Evolutionary conservation across 306 rosid genomes (phyloP).

Genomic region (Oxytropis ochrocephala): DNA sequence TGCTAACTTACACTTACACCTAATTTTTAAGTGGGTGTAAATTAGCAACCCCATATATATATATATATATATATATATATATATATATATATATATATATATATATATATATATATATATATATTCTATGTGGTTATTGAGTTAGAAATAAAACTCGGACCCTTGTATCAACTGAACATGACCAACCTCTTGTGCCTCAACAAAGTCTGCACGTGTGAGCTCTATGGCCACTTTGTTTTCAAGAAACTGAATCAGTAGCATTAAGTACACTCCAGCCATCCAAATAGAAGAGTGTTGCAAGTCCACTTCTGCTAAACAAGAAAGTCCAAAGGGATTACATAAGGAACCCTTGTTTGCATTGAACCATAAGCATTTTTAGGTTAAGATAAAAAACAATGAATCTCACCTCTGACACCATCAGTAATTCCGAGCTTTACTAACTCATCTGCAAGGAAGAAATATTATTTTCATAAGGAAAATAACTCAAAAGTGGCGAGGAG

Average conservation of each 20-base stretch:
- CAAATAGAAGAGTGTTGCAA: slow-evolving; percentile 92
- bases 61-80: too few relatives aligned
- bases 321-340: slow-evolving; percentile 27
- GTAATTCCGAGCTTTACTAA: slow-evolving; percentile 87
- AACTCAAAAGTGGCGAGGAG: neutral
- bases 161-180: neutral
- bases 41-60: too few relatives aligned
- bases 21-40: too few relatives aligned
- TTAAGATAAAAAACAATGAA: slow-evolving; percentile 25
- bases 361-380: slow-evolving; percentile 10
- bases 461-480: slow-evolving; percentile 11
- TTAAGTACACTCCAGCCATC: slow-evolving; percentile 97
- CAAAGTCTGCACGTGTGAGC: slow-evolving; percentile 84
- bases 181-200: slow-evolving; percentile 90
- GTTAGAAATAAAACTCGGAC: too few relatives aligned
- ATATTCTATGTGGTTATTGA: neutral
- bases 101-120: too few relatives aligned
- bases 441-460: slow-evolving; percentile 58
- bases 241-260: slow-evolving; percentile 88
- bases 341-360: slow-evolving; percentile 4
- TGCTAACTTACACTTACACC: too few relatives aligned
- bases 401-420: slow-evolving; percentile 79
- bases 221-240: slow-evolving; percentile 97
- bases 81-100: too few relatives aligned
- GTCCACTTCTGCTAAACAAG: slow-evolving; percentile 68